Percentiles rank a stretch among this genome's conserved stretches.
phyloP scores from a whole-genome alignment of 306 rosid genomes.

The Fragaria iinumae region DNA sequence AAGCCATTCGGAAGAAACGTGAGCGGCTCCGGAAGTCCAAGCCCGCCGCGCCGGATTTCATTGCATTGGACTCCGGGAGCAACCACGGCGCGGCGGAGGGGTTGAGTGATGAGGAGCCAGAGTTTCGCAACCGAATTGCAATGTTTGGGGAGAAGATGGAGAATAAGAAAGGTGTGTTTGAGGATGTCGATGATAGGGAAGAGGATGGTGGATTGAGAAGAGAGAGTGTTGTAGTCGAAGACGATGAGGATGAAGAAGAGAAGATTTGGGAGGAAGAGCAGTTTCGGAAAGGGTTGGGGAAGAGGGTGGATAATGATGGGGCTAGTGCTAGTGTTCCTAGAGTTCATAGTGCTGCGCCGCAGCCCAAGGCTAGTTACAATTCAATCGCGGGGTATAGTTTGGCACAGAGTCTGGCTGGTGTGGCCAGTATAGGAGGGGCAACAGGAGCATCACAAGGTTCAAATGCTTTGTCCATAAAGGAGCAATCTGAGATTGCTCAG shows the following conservation, averaged over 20 bases:
- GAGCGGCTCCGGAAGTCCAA: constrained; percentile 72
- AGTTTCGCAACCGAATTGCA: constrained; percentile 70
- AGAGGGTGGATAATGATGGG: constrained; percentile 78
- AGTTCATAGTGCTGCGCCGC: constrained; percentile 47
- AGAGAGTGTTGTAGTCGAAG: constrained; percentile 27
- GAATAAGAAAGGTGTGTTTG: constrained; percentile 80
- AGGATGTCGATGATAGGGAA: constrained; percentile 62
- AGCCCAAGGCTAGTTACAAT: constrained; percentile 44
- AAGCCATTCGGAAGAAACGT: constrained; percentile 73
- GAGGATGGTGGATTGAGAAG: constrained; percentile 38
- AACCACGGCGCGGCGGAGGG: constrained; percentile 87
- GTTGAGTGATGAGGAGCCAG: constrained; percentile 89
- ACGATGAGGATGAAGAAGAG: constrained; percentile 74
- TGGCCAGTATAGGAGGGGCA: constrained; percentile 63
- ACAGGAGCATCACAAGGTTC: constrained; percentile 39
- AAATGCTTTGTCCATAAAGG: constrained; percentile 58
- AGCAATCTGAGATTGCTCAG: constrained; percentile 63
- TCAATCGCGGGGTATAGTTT: constrained; percentile 38
- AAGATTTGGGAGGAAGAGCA: constrained; percentile 95
- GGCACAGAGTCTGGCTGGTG: constrained; percentile 33
- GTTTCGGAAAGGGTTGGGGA: constrained; percentile 91
- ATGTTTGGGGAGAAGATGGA: constrained; percentile 76
- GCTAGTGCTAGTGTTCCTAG: constrained; percentile 45
- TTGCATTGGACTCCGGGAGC: constrained; percentile 85
- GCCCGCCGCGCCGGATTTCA: constrained; percentile 67